phyloP scores from a whole-genome alignment of 2,329 filamentous ascomycete species.

The Cladophialophora carrionii region DNA sequence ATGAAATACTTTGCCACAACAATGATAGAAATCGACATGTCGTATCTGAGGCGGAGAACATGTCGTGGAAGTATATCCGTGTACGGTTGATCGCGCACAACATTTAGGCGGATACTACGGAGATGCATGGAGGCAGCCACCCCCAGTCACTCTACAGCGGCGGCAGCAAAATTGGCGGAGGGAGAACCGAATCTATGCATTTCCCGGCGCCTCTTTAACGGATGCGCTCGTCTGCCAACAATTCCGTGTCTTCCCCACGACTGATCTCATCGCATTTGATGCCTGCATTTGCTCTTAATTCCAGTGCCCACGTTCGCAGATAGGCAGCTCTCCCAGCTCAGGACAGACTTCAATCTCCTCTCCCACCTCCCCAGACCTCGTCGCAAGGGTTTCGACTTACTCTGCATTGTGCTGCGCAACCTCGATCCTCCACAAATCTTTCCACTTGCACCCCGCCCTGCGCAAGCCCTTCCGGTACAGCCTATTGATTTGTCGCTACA shows the following conservation, averaged over 20 bases:
- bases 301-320: neutral
- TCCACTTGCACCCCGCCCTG: slow-evolving; percentile 8
- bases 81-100: neutral
- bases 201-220: neutral
- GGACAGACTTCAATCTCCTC: neutral
- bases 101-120: neutral
- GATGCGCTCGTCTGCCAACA: slow-evolving; percentile 23
- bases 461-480: neutral
- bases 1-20: neutral
- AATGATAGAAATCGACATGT: neutral
- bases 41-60: neutral
- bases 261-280: slow-evolving; percentile 27
- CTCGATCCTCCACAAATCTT: slow-evolving; percentile 6
- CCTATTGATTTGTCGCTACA: neutral
- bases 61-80: neutral
- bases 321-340: neutral
- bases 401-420: neutral
- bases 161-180: neutral
- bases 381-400: slow-evolving; percentile 1
- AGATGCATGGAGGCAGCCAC: neutral
- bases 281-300: slow-evolving; percentile 10
- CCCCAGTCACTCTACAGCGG: neutral
- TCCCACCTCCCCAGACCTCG: neutral
- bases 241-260: slow-evolving; percentile 26
- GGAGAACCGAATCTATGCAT: neutral